Base-by-base conservation (phyloP, 345 rosid genomes). In the Citrus maxima region DNA sequence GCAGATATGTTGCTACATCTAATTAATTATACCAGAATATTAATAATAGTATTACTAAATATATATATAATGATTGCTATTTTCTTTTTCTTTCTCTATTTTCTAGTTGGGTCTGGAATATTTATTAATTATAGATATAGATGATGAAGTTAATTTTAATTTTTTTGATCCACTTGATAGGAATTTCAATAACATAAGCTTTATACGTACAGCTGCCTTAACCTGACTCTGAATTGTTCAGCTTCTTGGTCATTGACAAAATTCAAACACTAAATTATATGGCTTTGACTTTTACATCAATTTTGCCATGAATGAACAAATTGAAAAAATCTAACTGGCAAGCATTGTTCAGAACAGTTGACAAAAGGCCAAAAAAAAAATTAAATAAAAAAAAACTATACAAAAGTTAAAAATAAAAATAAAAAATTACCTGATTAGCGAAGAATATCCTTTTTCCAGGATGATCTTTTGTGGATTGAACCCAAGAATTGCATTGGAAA, bases 401-500 rank as follows among this genome's bases (percentile, higher is more conserved):
- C 18, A n/a, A 59, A 59, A 59, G 4, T 55, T 55, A 35, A 83
- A 46, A 19, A 19, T 32, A 7, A 30, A 25, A 13, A 42, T 14
- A n/a, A 30, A 37, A 61, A 42, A 19, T 46, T 82, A 94, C 99
- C 98, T 93, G 81, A 79, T 97, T 97, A 79, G 90, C 80, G 84
- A 97, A 97, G 86, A 97, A 90, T 7, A 94, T 89, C 68, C 99
- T 88, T 82, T 86, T 88, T 3, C 72, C 83, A 51, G 95, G 88
- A 71, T 92, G 92, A 67, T 93, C 86, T 37, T 89, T 93, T 66
- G 54, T 82, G 42, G 98, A 84, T 82, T 94, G 99, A 4, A 97
- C 98, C 98, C 98, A 94, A 2, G 99, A 97, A 77, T 92, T 94
- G 79, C 99, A 94, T 25, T 97, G 96, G 78, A 97, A 97, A 84